Percentiles rank a stretch among this genome's conserved stretches.
These are phyloP conservation scores for Metarhizium brunneum DNA, from an alignment of 2,329 filamentous ascomycete species.

Conservation along the genomic window DNA sequence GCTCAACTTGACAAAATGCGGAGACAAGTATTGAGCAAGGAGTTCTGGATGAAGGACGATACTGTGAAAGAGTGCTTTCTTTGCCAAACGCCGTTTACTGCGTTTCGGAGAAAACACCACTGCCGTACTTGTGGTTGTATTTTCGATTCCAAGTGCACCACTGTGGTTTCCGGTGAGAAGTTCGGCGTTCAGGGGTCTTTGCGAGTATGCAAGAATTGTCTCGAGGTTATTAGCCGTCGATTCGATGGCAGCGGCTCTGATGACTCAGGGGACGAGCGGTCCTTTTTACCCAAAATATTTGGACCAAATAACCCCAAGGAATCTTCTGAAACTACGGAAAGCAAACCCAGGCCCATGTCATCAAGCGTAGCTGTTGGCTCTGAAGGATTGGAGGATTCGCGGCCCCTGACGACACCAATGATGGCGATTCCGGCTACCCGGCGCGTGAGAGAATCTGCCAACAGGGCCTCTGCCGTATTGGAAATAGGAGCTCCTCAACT, in stretches of 20 bases:
- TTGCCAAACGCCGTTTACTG: conserved; percentile 82
- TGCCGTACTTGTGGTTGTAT: conserved; percentile 96
- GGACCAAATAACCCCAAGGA: conserved; percentile 30
- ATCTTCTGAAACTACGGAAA: conserved; percentile 3
- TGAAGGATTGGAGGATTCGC: conserved; percentile 35
- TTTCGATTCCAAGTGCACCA: conserved; percentile 93
- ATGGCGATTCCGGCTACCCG: conserved; percentile 62
- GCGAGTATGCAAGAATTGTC: conserved; percentile 85
- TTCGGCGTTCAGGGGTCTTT: conserved; percentile 82
- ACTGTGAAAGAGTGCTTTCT: conserved; percentile 96
- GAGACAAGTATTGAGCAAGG: conserved; percentile 81
- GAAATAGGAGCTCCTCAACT: conserved; percentile 82
- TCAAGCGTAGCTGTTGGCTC: conserved; percentile 28
- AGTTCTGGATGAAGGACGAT: conserved; percentile 99
- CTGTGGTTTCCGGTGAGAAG: conserved; percentile 74
- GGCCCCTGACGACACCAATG: conserved; percentile 56
- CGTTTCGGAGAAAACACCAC: conserved; percentile 92
- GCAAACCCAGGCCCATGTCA: conserved; percentile 6
- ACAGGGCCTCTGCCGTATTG: conserved; percentile 77
- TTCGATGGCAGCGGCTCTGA: conserved; percentile 83
- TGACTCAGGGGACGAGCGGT: conserved; percentile 72
- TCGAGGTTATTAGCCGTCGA: conserved; percentile 81
- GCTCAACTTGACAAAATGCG: conserved; percentile 62
- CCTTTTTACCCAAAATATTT: conserved; percentile 56
- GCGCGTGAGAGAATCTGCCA: conserved; percentile 58